Base-by-base conservation (phyloP, 176 grass and related monocot genomes). In the Poa pratensis region DNA sequence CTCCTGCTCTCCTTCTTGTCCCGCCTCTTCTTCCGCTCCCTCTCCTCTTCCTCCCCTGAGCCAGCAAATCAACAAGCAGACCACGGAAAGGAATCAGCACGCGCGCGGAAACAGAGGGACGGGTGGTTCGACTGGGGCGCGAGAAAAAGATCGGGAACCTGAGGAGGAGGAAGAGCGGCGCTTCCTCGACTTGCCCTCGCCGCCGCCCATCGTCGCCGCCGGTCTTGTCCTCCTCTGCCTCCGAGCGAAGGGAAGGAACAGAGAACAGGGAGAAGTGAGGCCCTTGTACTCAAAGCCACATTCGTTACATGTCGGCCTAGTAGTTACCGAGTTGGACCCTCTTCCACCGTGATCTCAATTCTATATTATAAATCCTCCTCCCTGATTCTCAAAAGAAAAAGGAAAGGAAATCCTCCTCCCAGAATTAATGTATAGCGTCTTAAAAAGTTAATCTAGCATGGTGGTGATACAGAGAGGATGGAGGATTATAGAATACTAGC, bases 121-220 rank as follows among this genome's bases (percentile, higher is more conserved):
- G 12, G 51, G 26, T 1, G 6, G 48, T 1, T 54, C 7, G 9
- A 28, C 0, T 74, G 45, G 23, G 8, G 63, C 16, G 63, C 20
- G 13, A 9, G 12, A 52, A 26, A 30, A 26, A 18, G 78, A 16
- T 69, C 3, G 11, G 19, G 2, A 9, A 87, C 90, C 87, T 78
- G 91, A 89, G 22, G 89, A 90, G 52, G 86, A 20, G 53, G 89
- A 92, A 16, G 91, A 89, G 8, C 86, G 88, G 82, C 90, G 84
- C 81, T 90, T 94, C 80, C 86, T 91, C 14, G 86, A 89, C 70
- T 89, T 96, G 27, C 86, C 91, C 42, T 94, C 93, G 65, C 87
- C 93, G 65, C 87, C 49, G 79, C 86, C 89, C 91, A 91, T 94
- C 81, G 66, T 59, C 77, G 87, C 78, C 82, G 67, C 39, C 79